Base-by-base conservation (phyloP, 2,329 filamentous ascomycete species). In the Claviceps lovelessii region DNA sequence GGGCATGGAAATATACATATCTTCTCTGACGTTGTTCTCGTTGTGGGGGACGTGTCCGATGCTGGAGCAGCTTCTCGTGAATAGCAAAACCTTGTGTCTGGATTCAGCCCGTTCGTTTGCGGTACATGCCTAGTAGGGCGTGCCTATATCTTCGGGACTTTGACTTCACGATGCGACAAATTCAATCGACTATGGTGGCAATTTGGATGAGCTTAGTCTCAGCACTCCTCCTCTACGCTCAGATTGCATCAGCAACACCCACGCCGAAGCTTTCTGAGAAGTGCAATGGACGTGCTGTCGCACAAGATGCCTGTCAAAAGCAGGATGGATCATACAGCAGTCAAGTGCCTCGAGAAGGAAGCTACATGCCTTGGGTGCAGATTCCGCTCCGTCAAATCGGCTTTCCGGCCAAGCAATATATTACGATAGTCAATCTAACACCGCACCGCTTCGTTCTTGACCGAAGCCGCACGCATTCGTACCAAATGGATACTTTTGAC, bases 361-460 rank as follows among this genome's bases (percentile, higher is more conserved):
- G 37, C 37, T 54, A 54, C 44, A 58, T 58, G 57, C 55, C 55
- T 8, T 58, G 57, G 57, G 41, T 29, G 10, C 42, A 46, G n/a
- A 54, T 56, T 7, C 52, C 47, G 4, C 44, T 54, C 13, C 52
- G 35, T 15, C 19, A 35, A 11, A 19, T 56, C 37, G 56, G 56
- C 8, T 57, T 57, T 29, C 48, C 56, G 1, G 53, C 57, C 17
- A 61, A 57, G 23, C 64, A 64, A 41, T 69, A 66, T 56, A 55
- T 69, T 51, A 66, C 67, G 2, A 64, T 69, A 17, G 66, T 69
- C 35, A 68, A 69, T 46, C 59, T 69, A 33, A 69, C 67, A 4
- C 67, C 67, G 1, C 63, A 69, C 44, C 58, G 60, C 17, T 63
- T 68, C 56, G 55, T 56, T 13, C 57, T 65, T 46, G 58, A 59